Evolutionary conservation across 371 early-diverging fungal genomes (phyloP).

Genomic region (Smittium mucronatum): DNA sequence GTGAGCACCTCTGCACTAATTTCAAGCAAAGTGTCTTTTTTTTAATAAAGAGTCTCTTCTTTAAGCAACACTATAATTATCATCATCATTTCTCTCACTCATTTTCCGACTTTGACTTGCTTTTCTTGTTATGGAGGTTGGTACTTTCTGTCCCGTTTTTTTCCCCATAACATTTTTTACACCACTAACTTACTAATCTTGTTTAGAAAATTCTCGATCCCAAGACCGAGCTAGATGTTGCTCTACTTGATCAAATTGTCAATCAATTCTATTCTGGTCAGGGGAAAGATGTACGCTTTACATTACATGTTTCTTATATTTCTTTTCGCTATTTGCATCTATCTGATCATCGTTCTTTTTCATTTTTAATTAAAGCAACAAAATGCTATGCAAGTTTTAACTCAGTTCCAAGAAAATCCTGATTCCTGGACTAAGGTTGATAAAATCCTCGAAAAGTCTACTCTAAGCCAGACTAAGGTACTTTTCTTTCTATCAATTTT

Average conservation of each 20-base stretch:
- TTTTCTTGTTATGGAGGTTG: no score
- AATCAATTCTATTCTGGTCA: constrained; percentile 52
- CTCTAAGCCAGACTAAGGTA: constrained; percentile 78
- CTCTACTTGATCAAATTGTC: constrained; percentile 81
- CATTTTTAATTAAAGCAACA: constrained; percentile 48
- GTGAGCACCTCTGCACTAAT: no score
- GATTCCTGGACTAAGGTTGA: constrained; percentile 96
- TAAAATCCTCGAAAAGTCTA: constrained; percentile 78
- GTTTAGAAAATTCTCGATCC: constrained; percentile 75
- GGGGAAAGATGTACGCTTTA: constrained; percentile 47
- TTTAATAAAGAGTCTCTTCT: no score
- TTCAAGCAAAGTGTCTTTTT: no score
- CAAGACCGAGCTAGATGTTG: constrained; percentile 70
- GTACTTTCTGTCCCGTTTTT: no score
- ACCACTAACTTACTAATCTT: no score
- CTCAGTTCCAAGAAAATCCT: constrained; percentile 93
- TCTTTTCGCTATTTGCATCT: neutral
- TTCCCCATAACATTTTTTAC: no score
- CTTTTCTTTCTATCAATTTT: constrained; percentile 3
- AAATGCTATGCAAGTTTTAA: constrained; percentile 63
- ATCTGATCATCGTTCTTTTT: neutral
- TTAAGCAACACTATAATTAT: no score
- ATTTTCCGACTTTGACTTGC: no score
- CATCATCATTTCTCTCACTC: no score
- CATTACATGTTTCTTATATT: neutral